A percentile compares a stretch with the other conserved stretches of the same genome.
phyloP scores from a whole-genome alignment of 768 basidiomycete species.

The Tulasnella sp. region DNA sequence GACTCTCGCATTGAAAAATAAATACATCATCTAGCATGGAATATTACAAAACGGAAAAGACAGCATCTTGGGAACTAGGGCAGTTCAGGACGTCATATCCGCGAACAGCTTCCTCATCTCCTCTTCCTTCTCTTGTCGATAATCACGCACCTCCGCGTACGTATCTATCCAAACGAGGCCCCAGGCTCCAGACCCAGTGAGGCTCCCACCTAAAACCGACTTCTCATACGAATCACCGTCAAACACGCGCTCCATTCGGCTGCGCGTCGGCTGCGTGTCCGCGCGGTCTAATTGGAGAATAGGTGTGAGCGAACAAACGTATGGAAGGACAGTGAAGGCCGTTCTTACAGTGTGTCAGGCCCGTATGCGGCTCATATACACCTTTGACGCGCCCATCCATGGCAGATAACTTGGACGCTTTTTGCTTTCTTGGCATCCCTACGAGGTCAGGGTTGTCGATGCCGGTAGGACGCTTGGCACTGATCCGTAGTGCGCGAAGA shows the following conservation, averaged over 20 bases:
- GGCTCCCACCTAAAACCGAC: constrained; percentile 53
- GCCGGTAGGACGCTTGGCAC: constrained; percentile 18
- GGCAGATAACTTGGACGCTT: constrained; percentile 24
- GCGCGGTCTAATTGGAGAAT: constrained; percentile 44
- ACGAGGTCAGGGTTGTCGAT: constrained; percentile 13
- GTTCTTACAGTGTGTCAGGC: constrained; percentile 63
- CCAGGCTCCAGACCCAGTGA: constrained; percentile 72
- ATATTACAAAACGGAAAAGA: too few relatives aligned
- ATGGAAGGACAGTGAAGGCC: constrained; percentile 20
- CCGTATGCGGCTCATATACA: constrained; percentile 74
- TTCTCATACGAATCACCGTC: constrained; percentile 33
- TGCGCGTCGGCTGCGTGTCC: constrained; percentile 64
- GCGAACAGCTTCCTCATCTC: constrained; percentile 11
- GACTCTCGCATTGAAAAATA: too few relatives aligned
- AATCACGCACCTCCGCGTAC: constrained; percentile 5
- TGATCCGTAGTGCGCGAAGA: constrained; percentile 10
- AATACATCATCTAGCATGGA: too few relatives aligned
- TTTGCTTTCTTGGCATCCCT: constrained; percentile 24
- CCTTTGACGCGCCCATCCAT: constrained; percentile 41
- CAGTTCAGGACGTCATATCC: constrained; percentile 1
- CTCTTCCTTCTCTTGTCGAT: constrained; percentile 6
- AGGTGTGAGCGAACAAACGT: neutral
- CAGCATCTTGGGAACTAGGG: too few relatives aligned
- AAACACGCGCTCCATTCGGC: constrained; percentile 48
- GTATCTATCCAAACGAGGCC: constrained; percentile 67